Percentiles rank a stretch among this genome's conserved stretches.
These are phyloP conservation scores for Pseudognaphalium luteoalbum DNA, from an alignment of 129 eudicot genomes.

Conservation along the genomic window DNA sequence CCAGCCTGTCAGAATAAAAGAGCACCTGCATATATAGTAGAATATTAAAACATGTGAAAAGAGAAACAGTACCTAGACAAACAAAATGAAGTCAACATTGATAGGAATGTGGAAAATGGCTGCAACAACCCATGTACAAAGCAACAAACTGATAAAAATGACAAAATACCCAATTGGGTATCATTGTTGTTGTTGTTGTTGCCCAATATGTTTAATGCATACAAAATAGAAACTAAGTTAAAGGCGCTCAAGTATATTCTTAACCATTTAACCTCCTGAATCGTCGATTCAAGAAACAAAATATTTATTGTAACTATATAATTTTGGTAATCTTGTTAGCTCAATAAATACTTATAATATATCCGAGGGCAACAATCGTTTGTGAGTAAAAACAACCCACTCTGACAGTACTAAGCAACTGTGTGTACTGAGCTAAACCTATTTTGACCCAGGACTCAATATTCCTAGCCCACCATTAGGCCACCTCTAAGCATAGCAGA, in stretches of 20 bases:
- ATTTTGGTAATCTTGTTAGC: neutral
- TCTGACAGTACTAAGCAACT: neutral
- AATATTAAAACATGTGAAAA: neutral
- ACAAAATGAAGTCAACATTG: neutral
- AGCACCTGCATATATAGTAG: constrained; percentile 46
- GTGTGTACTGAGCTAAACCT: neutral
- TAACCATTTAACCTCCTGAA: neutral
- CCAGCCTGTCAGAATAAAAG: constrained; percentile 58
- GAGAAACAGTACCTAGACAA: neutral
- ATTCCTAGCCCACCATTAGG: neutral
- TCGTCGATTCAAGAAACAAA: neutral
- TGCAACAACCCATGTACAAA: too few relatives aligned
- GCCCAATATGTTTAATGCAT: too few relatives aligned
- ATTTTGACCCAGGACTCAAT: neutral
- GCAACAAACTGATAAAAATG: constrained; percentile 4
- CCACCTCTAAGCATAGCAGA: neutral
- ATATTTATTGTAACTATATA: neutral
- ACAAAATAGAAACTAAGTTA: too few relatives aligned
- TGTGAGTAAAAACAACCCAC: constrained; percentile 1
- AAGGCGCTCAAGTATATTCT: neutral
- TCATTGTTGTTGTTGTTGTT: too few relatives aligned
- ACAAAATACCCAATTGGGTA: neutral
- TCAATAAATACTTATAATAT: neutral
- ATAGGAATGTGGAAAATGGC: too few relatives aligned
- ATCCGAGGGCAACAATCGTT: neutral